Conservation (phyloP, 2,329 filamentous ascomycete genomes). For the Pyrenophora tritici-repentis region DNA sequence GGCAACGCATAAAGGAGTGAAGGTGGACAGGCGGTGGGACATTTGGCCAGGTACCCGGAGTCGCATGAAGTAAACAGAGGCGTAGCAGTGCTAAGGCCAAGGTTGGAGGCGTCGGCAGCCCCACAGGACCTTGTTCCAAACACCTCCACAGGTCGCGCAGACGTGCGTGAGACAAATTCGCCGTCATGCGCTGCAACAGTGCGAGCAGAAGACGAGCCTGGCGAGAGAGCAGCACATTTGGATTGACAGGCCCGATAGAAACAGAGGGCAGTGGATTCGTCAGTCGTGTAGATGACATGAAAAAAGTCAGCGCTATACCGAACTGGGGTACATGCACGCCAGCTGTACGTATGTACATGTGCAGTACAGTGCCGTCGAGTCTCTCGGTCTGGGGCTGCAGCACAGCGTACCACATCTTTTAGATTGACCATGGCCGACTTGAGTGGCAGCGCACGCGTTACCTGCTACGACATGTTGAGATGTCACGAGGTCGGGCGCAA, state of each 20-base stretch:
- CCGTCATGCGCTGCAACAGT: conserved; percentile 9
- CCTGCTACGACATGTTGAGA: neutral
- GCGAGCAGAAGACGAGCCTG: too few species aligned
- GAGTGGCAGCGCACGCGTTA: too few species aligned
- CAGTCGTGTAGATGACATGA: neutral
- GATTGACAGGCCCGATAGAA: too few species aligned
- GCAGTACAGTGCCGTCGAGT: too few species aligned
- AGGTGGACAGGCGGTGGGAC: neutral
- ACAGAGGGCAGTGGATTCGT: neutral
- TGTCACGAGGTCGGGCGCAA: neutral
- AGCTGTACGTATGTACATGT: too few species aligned
- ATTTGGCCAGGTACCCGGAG: neutral
- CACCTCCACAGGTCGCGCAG: too few species aligned
- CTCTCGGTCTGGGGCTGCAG: neutral
- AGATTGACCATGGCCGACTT: too few species aligned
- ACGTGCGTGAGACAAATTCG: neutral
- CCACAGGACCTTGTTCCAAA: neutral
- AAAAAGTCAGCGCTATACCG: conserved; percentile 4
- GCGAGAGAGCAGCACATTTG: too few species aligned
- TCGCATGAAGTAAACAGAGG: neutral
- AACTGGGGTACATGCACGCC: conserved; percentile 1
- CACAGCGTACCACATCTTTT: conserved; percentile 4
- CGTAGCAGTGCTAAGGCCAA: neutral
- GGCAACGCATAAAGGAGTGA: too few species aligned
- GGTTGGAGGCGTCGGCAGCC: neutral